Conservation (phyloP, 371 early-diverging fungal genomes). For the Basidiobolus meristosporus region DNA sequence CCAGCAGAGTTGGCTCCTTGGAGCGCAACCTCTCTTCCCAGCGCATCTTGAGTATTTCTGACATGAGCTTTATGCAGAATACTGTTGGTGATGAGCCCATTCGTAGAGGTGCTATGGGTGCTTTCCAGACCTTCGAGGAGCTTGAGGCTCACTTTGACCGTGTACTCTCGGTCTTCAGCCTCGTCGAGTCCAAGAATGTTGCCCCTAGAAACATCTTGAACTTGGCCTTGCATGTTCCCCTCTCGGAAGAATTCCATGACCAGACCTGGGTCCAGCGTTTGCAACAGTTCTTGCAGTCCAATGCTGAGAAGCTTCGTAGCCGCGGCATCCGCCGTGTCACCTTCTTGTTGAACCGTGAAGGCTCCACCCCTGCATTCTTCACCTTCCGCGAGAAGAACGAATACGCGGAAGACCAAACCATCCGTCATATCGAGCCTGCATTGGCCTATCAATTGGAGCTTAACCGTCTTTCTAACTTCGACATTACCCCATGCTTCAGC, state of each 20-base stretch:
- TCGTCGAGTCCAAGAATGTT: constrained; percentile 9
- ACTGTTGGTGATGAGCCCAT: constrained; percentile 16
- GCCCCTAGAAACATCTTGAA: constrained; percentile 54
- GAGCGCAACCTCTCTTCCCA: constrained; percentile 11
- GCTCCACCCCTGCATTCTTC: constrained; percentile 78
- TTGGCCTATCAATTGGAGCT: constrained; percentile 93
- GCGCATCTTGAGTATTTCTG: constrained; percentile 54
- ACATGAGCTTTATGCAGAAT: constrained; percentile 43
- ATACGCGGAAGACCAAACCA: constrained; percentile 78
- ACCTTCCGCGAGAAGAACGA: constrained; percentile 84
- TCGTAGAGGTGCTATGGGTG: constrained; percentile 49
- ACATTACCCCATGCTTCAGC: constrained; percentile 81
- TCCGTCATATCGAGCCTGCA: constrained; percentile 95
- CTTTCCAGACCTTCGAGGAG: constrained; percentile 28
- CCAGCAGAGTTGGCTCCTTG: constrained; percentile 4
- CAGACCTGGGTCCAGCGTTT: constrained; percentile 39
- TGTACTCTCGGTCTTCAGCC: constrained; percentile 13
- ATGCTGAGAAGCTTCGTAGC: constrained; percentile 38
- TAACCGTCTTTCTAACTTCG: constrained; percentile 81
- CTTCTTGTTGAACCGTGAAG: constrained; percentile 63
- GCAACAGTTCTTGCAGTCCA: constrained; percentile 24
- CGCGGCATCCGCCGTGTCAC: constrained; percentile 79
- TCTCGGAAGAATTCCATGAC: constrained; percentile 26
- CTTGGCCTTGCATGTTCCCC: constrained; percentile 45
- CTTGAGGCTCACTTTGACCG: constrained; percentile 23